phyloP scores from a whole-genome alignment of 1,139 yeast genomes.

The Taiozyma sp. region DNA sequence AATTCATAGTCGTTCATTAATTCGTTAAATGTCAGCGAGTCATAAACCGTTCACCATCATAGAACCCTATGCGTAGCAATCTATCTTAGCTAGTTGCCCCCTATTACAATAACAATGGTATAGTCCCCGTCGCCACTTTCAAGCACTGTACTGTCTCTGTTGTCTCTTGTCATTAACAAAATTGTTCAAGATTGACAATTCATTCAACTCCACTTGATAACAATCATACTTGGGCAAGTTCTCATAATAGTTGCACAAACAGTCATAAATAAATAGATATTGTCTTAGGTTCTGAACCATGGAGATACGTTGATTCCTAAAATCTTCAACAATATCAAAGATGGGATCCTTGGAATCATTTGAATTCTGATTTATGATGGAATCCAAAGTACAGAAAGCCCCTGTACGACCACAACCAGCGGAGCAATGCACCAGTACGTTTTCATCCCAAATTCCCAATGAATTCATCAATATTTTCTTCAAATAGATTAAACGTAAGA shows the following conservation, averaged over 20 bases:
- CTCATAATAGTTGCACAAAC: slow-evolving; percentile 28
- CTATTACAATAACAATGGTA: too few relatives aligned
- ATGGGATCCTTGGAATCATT: slow-evolving; percentile 43
- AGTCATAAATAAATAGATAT: slow-evolving; percentile 67
- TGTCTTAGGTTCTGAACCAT: slow-evolving; percentile 85
- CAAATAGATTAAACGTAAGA: slow-evolving; percentile 27
- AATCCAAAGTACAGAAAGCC: slow-evolving; percentile 72
- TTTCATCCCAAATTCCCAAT: slow-evolving; percentile 7
- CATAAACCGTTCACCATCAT: neutral
- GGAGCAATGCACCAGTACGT: slow-evolving; percentile 69
- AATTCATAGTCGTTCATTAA: neutral
- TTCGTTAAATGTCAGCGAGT: neutral
- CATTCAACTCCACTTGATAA: slow-evolving; percentile 2
- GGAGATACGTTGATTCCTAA: slow-evolving; percentile 69
- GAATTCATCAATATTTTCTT: slow-evolving; percentile 22
- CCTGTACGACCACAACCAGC: slow-evolving; percentile 95
- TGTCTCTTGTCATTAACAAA: slow-evolving; percentile 3
- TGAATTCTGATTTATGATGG: slow-evolving; percentile 28
- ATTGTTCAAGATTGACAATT: slow-evolving; percentile 7
- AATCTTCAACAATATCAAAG: slow-evolving; percentile 37
- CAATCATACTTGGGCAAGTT: slow-evolving; percentile 2
- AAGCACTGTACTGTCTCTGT: neutral
- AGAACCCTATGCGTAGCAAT: neutral
- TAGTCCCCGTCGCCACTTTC: neutral
- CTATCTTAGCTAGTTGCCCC: neutral